Evolutionary conservation across 1,284 basidiomycete species (phyloP), one percentile per base, ranked within the genome.

Genomic region (Vanrija humicola): DNA sequence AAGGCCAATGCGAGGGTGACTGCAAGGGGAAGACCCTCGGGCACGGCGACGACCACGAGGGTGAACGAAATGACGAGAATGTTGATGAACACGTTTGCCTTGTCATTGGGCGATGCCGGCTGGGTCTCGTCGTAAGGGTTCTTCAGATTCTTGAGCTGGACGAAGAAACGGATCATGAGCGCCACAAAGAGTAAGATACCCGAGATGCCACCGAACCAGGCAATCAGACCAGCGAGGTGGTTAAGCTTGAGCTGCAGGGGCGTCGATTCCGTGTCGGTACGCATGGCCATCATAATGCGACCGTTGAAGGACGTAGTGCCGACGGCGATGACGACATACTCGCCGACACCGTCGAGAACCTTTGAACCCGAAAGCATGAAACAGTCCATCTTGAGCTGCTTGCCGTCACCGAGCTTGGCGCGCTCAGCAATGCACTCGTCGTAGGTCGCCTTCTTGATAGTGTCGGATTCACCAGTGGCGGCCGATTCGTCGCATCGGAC

Each of bases 401-500:
- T 65, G 12, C 74, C 75, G 9, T 70, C 68, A 40, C 68, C 62
- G 34, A 74, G 62, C 29, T 58, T 62, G 50, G 78, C 55, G 70
- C 79, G 55, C 74, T 77, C 66, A 57, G 78, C 79, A 21, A 88
- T 70, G 68, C 89, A 89, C 43, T 94, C 88, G 34, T 85, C 84
- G 73, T 89, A 97, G 5, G 87, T 69, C 25, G 85, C 72, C 78
- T 98, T 98, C 72, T 86, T 87, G 73, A 98, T 94, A 19, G 94
- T 88, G 74, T 98, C 94, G 7, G 88, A 89, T 78, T 98, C 95
- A 62, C 94, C 95, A 1, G 96, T 98, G 40, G 92, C 92, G 19
- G 90, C 90, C 29, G 90, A 93, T 77, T 98, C 96, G 74, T 98
- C 96, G 73, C 94, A 98, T 69, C 86, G 88, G 68, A 98, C 88